Evolutionary conservation across 345 rosid species (phyloP).

Genomic region (Bruguiera parviflora): DNA sequence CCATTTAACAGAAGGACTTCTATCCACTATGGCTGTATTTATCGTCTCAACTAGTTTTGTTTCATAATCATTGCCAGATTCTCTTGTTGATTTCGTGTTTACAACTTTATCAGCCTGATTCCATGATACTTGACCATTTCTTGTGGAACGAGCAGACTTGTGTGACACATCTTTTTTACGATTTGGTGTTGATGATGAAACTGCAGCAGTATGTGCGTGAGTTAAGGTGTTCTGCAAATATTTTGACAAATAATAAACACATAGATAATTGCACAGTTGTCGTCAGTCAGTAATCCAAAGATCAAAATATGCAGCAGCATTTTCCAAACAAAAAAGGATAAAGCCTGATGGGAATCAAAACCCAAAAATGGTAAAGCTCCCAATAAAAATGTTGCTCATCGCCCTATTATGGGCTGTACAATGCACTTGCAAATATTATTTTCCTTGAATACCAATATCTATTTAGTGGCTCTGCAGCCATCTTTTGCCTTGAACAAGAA

Average conservation of each 20-base stretch:
- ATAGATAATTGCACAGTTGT: slow-evolving; percentile 5
- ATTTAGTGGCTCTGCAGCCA: too few relatives aligned
- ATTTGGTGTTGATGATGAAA: slow-evolving; percentile 43
- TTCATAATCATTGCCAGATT: slow-evolving; percentile 57
- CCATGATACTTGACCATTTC: slow-evolving; percentile 31
- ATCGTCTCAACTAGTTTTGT: slow-evolving; percentile 83
- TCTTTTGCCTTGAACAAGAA: too few relatives aligned
- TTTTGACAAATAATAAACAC: slow-evolving; percentile 14
- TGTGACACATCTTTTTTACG: slow-evolving; percentile 32
- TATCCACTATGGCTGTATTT: slow-evolving; percentile 82
- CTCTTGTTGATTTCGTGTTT: slow-evolving; percentile 49
- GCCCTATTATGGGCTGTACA: too few relatives aligned
- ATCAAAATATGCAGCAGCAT: neutral
- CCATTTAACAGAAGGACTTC: slow-evolving; percentile 94
- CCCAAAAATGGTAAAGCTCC: too few relatives aligned
- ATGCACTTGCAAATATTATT: too few relatives aligned
- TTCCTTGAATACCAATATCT: too few relatives aligned
- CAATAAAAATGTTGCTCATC: too few relatives aligned
- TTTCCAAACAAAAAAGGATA: neutral
- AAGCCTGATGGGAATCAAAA: neutral
- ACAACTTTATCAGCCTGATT: slow-evolving; percentile 41
- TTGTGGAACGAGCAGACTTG: slow-evolving; percentile 31
- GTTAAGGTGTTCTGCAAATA: slow-evolving; percentile 53
- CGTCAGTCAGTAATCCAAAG: neutral
- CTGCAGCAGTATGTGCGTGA: slow-evolving; percentile 46